Evolutionary conservation across 2,329 filamentous ascomycete genomes (phyloP), one percentile per base, ranked within the genome.

Genomic region (Thyridium curvatum): DNA sequence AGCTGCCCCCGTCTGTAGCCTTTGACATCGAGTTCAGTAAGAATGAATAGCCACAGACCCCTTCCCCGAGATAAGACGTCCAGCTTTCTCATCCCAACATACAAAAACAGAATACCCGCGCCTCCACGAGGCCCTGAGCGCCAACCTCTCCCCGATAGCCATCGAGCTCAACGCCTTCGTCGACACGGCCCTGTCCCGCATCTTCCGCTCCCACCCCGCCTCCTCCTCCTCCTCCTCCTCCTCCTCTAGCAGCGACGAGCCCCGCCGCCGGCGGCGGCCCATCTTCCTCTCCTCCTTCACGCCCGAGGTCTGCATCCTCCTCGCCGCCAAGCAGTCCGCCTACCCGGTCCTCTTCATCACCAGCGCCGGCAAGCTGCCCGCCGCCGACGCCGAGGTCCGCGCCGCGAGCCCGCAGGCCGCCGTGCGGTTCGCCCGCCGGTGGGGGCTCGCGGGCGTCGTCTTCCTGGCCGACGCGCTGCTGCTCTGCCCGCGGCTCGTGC

Each of bases 1-100:
- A 54, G 31, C 42, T 67, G 3, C 62, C 62, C 0, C 43, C 55
- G 6, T 45, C 50, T 8, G 51, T 66, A n/a, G 55, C 56, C 2
- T 61, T 65, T 40, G 58, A 65, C 34, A 55, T 66, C 15, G 64
- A 67, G 47, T 52, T 66, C 32, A 67, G 59, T 64, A 12, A 21
- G 26, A 6, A 14, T 18, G 8, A n/a, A n/a, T n/a, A n/a, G n/a
- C n/a, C 26, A 12, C 18, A 8, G 18, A 12, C 8, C 47, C 26
- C 56, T 52, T 29, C 4, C 21, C 41, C n/a, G n/a, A n/a, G n/a
- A n/a, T n/a, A n/a, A n/a, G n/a, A n/a, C n/a, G n/a, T n/a, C n/a
- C n/a, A n/a, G n/a, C n/a, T n/a, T n/a, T 3, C 21, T 10, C 18
- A 12, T 18, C 15, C 38, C n/a, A n/a, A 28, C 31, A 35, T 8